A percentile compares a stretch with the other conserved stretches of the same genome.
Conservation (phyloP, 208 protist species). For the Zelonia costaricensis region DNA sequence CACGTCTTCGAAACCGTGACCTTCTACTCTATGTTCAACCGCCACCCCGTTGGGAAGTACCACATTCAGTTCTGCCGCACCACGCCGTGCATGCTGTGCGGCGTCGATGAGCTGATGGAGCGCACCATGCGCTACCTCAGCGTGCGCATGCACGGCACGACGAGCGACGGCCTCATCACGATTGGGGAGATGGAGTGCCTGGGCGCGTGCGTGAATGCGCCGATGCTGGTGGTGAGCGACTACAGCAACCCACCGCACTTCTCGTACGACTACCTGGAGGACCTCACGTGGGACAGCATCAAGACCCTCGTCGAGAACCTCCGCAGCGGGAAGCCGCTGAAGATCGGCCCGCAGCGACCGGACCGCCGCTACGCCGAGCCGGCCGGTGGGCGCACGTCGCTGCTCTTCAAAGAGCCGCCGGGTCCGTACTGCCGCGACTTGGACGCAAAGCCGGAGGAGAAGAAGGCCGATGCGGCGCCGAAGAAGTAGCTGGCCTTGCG, state of each 20-base stretch:
- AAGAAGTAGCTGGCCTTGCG: slow-evolving; percentile 32
- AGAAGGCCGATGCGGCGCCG: slow-evolving; percentile 31
- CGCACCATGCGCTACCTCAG: slow-evolving; percentile 81
- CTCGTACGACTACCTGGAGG: slow-evolving; percentile 90
- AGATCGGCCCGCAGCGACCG: slow-evolving; percentile 68
- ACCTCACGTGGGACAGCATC: slow-evolving; percentile 87
- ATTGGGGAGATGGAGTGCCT: slow-evolving; percentile 95
- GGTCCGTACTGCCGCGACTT: slow-evolving; percentile 87
- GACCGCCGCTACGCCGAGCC: slow-evolving; percentile 78
- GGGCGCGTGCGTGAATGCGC: slow-evolving; percentile 93
- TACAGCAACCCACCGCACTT: slow-evolving; percentile 91
- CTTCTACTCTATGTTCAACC: slow-evolving; percentile 96
- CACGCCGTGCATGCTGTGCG: slow-evolving; percentile 93
- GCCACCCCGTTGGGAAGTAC: slow-evolving; percentile 93
- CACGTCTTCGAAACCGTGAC: slow-evolving; percentile 93
- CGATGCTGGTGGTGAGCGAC: slow-evolving; percentile 93
- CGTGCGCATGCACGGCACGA: slow-evolving; percentile 85
- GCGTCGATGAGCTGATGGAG: slow-evolving; percentile 87
- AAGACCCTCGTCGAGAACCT: slow-evolving; percentile 83
- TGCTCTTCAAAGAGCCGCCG: slow-evolving; percentile 85
- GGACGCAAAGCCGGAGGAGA: slow-evolving; percentile 62
- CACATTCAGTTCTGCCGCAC: slow-evolving; percentile 95
- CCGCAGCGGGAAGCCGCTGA: slow-evolving; percentile 70
- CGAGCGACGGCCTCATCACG: slow-evolving; percentile 87
- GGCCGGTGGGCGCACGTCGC: slow-evolving; percentile 79